Evolutionary conservation across 306 rosid species (phyloP).

Genomic region (Gastrolobium villosum): DNA sequence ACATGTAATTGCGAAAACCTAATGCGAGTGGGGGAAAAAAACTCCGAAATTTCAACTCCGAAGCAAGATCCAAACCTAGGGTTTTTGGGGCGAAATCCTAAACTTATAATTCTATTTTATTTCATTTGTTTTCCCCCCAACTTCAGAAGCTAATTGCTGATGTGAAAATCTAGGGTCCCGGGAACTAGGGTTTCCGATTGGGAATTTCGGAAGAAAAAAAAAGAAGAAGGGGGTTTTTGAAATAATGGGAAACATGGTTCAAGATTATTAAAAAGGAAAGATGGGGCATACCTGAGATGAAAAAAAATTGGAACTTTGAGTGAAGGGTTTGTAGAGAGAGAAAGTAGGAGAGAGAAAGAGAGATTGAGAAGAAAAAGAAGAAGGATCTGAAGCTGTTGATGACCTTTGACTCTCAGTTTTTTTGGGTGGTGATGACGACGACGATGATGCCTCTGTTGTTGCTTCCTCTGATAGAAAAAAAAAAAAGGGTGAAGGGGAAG

Average conservation of each 20-base stretch:
- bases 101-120: background rate
- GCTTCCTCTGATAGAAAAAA: constrained; percentile 52
- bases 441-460: constrained; percentile 63
- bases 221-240: constrained; percentile 21
- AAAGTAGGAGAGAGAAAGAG: constrained; percentile 19
- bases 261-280: constrained; percentile 8
- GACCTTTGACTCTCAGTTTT: constrained; percentile 70
- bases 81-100: constrained; percentile 61
- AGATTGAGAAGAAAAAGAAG: constrained; percentile 45
- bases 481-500: constrained; percentile 58
- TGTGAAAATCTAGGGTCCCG: constrained; percentile 38
- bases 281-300: constrained; percentile 50
- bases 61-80: constrained; percentile 75
- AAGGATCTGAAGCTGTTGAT: constrained; percentile 53
- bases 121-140: constrained; percentile 6
- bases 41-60: constrained; percentile 52
- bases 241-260: constrained; percentile 30
- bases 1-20: constrained; percentile 46
- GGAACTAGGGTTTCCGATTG: constrained; percentile 64
- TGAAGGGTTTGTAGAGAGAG: constrained; percentile 39
- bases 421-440: constrained; percentile 65
- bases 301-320: constrained; percentile 44
- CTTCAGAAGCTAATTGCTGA: constrained; percentile 45
- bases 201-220: constrained; percentile 45
- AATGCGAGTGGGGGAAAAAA: constrained; percentile 39